phyloP scores from a whole-genome alignment of 2,329 filamentous ascomycete species.

The Fusarium fujikuroi region DNA sequence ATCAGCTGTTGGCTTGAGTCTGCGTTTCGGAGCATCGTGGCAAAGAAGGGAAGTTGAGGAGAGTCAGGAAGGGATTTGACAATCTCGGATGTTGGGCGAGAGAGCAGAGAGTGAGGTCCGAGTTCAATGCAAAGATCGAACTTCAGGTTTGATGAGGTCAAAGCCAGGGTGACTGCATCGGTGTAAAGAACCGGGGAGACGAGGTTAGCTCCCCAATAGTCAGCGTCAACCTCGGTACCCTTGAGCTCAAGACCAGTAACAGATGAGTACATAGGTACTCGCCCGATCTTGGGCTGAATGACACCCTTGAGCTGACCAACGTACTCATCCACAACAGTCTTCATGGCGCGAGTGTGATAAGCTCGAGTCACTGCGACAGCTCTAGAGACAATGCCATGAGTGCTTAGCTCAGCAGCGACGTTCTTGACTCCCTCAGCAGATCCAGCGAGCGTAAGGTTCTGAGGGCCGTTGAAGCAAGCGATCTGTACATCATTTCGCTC shows the following conservation, averaged over 20 bases:
- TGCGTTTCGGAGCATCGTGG: slow-evolving; percentile 37
- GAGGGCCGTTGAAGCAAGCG: slow-evolving; percentile 39
- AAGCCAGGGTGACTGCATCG: slow-evolving; percentile 36
- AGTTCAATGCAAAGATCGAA: slow-evolving; percentile 34
- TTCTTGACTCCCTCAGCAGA: slow-evolving; percentile 33
- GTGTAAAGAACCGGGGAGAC: slow-evolving; percentile 40
- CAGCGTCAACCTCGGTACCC: slow-evolving; percentile 35
- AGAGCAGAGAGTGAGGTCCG: slow-evolving; percentile 37
- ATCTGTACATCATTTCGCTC: slow-evolving; percentile 36
- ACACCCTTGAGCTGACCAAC: slow-evolving; percentile 22
- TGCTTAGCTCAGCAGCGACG: slow-evolving; percentile 24
- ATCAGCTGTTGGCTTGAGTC: slow-evolving; percentile 37
- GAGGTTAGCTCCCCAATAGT: slow-evolving; percentile 39
- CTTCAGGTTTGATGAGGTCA: slow-evolving; percentile 27
- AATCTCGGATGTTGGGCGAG: slow-evolving; percentile 38
- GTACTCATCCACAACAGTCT: slow-evolving; percentile 34
- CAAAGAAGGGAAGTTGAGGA: slow-evolving; percentile 33
- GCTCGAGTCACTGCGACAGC: slow-evolving; percentile 36
- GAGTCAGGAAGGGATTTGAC: slow-evolving; percentile 21
- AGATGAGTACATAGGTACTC: slow-evolving; percentile 38
- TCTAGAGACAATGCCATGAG: slow-evolving; percentile 30
- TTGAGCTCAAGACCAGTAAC: slow-evolving; percentile 29
- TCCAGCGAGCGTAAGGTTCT: slow-evolving; percentile 38
- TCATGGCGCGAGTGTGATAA: slow-evolving; percentile 38
- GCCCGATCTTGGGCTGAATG: slow-evolving; percentile 26